These are phyloP conservation scores for Adiantum capillusveneris DNA, from an alignment of 75 land plant species.

Conservation along the genomic window DNA sequence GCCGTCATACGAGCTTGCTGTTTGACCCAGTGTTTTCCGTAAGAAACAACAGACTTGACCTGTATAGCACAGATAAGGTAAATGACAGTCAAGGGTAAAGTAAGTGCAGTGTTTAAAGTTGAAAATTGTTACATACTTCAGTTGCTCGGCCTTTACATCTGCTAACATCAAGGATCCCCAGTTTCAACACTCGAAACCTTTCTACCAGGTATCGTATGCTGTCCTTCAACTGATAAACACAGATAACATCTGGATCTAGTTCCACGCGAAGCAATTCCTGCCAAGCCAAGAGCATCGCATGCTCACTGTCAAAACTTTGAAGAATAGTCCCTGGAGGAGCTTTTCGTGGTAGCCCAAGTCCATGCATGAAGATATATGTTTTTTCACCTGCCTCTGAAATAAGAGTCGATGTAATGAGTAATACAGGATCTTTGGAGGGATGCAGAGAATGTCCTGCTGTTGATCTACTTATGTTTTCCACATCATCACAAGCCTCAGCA, in stretches of 20 bases:
- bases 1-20: slow-evolving; percentile 34
- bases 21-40: slow-evolving; percentile 34
- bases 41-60: slow-evolving; percentile 38
- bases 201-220: slow-evolving; percentile 25
- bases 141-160: slow-evolving; percentile 17
- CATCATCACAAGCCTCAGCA: slow-evolving; percentile 7
- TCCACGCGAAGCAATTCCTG: slow-evolving; percentile 19
- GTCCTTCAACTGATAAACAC: slow-evolving; percentile 32
- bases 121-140: slow-evolving; percentile 9
- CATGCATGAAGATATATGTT: slow-evolving; percentile 17
- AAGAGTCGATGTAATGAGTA: slow-evolving; percentile 19
- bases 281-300: slow-evolving; percentile 23
- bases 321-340: slow-evolving; percentile 18
- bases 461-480: slow-evolving; percentile 12
- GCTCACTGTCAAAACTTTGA: slow-evolving; percentile 11
- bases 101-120: too few species aligned
- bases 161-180: slow-evolving; percentile 26
- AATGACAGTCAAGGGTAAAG: neutral
- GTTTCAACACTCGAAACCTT: slow-evolving; percentile 20
- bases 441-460: slow-evolving; percentile 12
- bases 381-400: slow-evolving; percentile 7
- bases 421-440: slow-evolving; percentile 26
- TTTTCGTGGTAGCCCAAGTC: neutral
- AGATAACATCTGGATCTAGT: slow-evolving; percentile 30
- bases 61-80: neutral